A percentile compares a stretch with the other conserved stretches of the same genome.
Conservation (phyloP, 148 eudicot species). For the Rhododendron molle region DNA sequence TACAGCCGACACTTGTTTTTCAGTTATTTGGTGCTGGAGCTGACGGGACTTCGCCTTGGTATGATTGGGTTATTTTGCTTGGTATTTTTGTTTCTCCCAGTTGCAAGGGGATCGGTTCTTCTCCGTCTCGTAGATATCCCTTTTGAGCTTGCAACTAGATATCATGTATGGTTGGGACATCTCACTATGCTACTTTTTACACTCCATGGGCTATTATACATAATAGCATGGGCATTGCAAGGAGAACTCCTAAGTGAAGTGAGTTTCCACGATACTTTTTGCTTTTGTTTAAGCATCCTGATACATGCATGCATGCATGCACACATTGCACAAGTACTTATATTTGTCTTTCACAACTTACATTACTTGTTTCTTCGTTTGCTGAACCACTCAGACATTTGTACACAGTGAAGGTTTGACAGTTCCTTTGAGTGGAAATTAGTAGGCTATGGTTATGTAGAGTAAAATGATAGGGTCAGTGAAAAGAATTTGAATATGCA, state of each 20-base stretch:
- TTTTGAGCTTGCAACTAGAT: constrained; percentile 80
- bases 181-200: constrained; percentile 73
- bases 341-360: not conserved
- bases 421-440: not conserved
- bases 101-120: constrained; percentile 76
- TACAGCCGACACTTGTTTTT: constrained; percentile 2
- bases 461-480: not conserved
- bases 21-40: constrained; percentile 50
- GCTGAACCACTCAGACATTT: not conserved
- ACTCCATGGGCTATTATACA: constrained; percentile 60
- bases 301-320: not conserved
- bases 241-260: constrained; percentile 45
- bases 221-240: constrained; percentile 54
- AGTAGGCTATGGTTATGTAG: no score
- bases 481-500: not conserved
- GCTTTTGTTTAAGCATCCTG: not conserved
- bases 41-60: constrained; percentile 47
- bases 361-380: not conserved
- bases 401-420: not conserved
- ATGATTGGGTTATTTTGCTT: constrained; percentile 58
- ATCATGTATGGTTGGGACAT: constrained; percentile 97
- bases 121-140: constrained; percentile 70
- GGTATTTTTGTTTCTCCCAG: constrained; percentile 72
- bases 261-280: constrained; percentile 17
- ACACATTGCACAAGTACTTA: not conserved